Conservation (phyloP, 2,329 filamentous ascomycete species). For the Cercospora sp. region DNA sequence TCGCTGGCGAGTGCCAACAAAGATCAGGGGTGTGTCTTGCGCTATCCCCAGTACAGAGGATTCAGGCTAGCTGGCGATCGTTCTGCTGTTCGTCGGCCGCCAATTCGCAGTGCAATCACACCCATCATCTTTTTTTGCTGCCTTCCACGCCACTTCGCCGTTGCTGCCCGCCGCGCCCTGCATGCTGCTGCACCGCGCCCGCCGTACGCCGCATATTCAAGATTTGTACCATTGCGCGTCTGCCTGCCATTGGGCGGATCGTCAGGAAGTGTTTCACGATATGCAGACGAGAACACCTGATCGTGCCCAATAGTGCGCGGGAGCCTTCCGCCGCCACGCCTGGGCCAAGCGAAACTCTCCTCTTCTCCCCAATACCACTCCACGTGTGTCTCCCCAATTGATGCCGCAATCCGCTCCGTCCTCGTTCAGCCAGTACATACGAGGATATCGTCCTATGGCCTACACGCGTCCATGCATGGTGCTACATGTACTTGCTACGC, state of each 20-base stretch:
- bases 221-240: not conserved
- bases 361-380: not conserved
- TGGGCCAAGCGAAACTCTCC: not conserved
- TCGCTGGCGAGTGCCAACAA: constrained; percentile 1
- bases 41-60: not conserved
- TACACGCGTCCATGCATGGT: not conserved
- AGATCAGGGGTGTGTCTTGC: not conserved
- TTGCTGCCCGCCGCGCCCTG: not conserved
- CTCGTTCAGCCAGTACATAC: not conserved
- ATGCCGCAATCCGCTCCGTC: not conserved
- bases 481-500: not conserved
- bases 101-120: not conserved
- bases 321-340: not conserved
- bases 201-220: not conserved
- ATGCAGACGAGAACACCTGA: not conserved
- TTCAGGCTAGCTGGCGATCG: not conserved
- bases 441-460: not conserved
- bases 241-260: constrained; percentile 1
- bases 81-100: not conserved
- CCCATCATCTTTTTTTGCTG: not conserved
- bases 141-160: constrained; percentile 4
- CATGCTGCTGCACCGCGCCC: not conserved
- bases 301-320: constrained; percentile 1
- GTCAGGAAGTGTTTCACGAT: constrained; percentile 3
- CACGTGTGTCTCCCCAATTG: not conserved